phyloP scores from a whole-genome alignment of 257 asterid species.

The Plantago major region DNA sequence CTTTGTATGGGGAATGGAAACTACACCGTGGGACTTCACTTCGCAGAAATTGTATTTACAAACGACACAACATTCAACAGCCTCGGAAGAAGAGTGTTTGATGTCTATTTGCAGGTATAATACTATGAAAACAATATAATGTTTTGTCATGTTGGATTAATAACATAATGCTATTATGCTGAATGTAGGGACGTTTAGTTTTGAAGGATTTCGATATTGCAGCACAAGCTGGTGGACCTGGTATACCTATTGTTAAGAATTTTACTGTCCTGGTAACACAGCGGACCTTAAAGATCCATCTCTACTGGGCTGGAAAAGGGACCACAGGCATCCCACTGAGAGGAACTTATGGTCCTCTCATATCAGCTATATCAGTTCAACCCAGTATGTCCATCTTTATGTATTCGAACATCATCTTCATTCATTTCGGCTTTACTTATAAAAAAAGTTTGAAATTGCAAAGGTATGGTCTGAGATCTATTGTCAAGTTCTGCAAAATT shows the following conservation, averaged over 20 bases:
- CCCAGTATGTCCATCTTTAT: slow-evolving; percentile 52
- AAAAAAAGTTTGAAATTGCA: too few species aligned
- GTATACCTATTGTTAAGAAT: slow-evolving; percentile 48
- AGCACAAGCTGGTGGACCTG: slow-evolving; percentile 75
- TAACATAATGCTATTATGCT: slow-evolving; percentile 1
- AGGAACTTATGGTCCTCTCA: slow-evolving; percentile 83
- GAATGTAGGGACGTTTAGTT: slow-evolving; percentile 51
- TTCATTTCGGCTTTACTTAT: not conserved
- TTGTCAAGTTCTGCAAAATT: too few species aligned
- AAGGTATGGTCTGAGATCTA: too few species aligned
- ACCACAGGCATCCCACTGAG: slow-evolving; percentile 69
- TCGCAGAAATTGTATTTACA: slow-evolving; percentile 71
- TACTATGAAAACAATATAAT: not conserved
- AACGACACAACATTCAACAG: slow-evolving; percentile 63
- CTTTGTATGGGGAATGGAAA: slow-evolving; percentile 72
- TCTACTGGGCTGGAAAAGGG: too few species aligned
- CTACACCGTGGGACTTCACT: slow-evolving; percentile 82
- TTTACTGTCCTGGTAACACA: slow-evolving; percentile 29
- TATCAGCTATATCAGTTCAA: slow-evolving; percentile 84
- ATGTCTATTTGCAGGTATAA: slow-evolving; percentile 83
- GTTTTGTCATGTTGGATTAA: not conserved
- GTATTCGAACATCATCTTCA: not conserved
- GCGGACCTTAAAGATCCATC: too few species aligned
- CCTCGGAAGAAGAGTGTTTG: slow-evolving; percentile 78
- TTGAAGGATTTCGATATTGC: slow-evolving; percentile 78